These are phyloP conservation scores for Diaporthe amygdali DNA, from an alignment of 2,329 filamentous ascomycete species.

Conservation along the genomic window DNA sequence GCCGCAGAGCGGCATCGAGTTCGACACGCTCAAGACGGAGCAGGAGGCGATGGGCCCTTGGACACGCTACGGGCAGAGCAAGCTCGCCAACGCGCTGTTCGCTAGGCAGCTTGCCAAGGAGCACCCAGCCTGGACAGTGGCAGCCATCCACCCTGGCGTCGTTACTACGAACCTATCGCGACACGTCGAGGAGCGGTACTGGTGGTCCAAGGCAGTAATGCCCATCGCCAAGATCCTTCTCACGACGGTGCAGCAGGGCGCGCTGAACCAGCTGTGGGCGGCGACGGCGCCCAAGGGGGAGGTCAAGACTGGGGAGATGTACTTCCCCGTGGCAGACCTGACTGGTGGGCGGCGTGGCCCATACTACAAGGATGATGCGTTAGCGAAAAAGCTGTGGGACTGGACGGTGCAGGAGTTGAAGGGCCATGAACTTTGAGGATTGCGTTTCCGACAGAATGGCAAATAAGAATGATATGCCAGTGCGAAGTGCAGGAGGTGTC, in stretches of 20 bases:
- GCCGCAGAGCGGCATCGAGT: conserved; percentile 31
- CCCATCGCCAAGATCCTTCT: conserved; percentile 28
- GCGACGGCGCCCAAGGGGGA: conserved; percentile 13
- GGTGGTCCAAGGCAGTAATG: conserved; percentile 18
- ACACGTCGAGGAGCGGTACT: background rate
- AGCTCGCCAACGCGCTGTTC: conserved; percentile 38
- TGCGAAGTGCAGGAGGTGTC: background rate
- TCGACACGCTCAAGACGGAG: conserved; percentile 34
- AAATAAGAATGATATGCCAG: background rate
- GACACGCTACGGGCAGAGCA: conserved; percentile 37
- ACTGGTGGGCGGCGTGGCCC: conserved; percentile 30
- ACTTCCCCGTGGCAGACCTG: conserved; percentile 37
- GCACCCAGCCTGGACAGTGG: conserved; percentile 31
- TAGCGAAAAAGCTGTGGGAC: conserved; percentile 39
- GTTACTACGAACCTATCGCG: conserved; percentile 33
- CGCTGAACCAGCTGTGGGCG: conserved; percentile 21
- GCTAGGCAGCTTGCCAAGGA: conserved; percentile 33
- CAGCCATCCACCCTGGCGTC: conserved; percentile 35
- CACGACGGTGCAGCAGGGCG: conserved; percentile 27
- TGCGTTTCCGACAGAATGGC: background rate
- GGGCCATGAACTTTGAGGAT: background rate
- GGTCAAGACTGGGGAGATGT: conserved; percentile 36
- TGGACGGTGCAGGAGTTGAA: conserved; percentile 41
- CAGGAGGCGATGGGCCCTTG: conserved; percentile 28
- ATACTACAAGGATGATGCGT: conserved; percentile 32